These are phyloP conservation scores for Candida dubliniensis DNA, from an alignment of 1,139 yeast species.

Conservation along the genomic window DNA sequence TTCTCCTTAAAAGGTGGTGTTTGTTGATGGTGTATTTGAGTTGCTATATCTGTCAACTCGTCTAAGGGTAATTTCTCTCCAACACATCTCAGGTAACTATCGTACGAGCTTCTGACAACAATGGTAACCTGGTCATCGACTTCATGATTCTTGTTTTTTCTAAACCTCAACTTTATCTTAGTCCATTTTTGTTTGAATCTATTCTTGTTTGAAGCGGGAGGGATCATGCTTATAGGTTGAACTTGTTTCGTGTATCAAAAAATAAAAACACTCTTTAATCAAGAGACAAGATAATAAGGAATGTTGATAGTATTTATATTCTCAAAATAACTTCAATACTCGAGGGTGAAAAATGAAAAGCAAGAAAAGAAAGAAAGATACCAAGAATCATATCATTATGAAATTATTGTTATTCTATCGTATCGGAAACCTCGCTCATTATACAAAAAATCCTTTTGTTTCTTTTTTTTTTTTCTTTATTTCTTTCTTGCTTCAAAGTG, in stretches of 20 bases:
- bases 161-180: not conserved
- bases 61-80: conserved; percentile 5
- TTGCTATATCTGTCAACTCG: conserved; percentile 4
- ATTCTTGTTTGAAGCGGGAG: not conserved
- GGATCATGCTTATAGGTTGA: not conserved
- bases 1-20: not conserved
- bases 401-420: too few relatives aligned
- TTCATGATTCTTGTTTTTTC: not conserved
- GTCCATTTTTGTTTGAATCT: not conserved
- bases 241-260: not conserved
- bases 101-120: conserved; percentile 1
- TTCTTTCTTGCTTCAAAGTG: too few relatives aligned
- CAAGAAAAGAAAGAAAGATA: too few relatives aligned
- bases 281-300: too few relatives aligned
- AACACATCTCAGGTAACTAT: not conserved
- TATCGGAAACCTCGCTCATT: too few relatives aligned
- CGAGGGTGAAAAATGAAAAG: too few relatives aligned
- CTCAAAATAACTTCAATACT: too few relatives aligned
- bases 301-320: too few relatives aligned
- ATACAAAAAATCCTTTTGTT: too few relatives aligned
- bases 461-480: too few relatives aligned
- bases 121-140: conserved; percentile 8
- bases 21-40: not conserved
- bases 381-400: too few relatives aligned
- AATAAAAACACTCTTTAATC: not conserved